Evolutionary conservation across 2,329 filamentous ascomycete species (phyloP), one percentile per base, ranked within the genome.

Genomic region (Boeremia exigua): DNA sequence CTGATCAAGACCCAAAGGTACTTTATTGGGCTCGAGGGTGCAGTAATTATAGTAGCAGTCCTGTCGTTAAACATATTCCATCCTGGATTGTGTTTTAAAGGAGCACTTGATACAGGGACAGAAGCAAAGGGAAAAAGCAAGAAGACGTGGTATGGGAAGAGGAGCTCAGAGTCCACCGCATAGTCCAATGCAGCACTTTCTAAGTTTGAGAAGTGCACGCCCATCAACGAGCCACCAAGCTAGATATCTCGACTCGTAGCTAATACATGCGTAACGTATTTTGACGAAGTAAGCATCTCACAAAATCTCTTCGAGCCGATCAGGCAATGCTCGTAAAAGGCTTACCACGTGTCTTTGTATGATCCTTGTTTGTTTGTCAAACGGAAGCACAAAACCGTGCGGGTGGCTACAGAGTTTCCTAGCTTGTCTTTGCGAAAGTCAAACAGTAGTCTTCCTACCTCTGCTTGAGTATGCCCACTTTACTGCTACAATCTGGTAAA

Each of bases 1-100:
- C 71, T 90, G 63, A 87, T 88, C 69, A 64, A 66, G 43, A 75
- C 69, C 17, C 71, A 77, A 52, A 68, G 60, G 28, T 76, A 76
- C 48, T 76, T 77, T 32, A 73, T 77, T 50, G 75, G 73, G 10
- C 60, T 77, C 2, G 75, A 77, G 56, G 72, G 74, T 14, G 70
- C 69, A 12, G 62, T 75, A 38, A 60, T 76, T 6, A 59, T 68
- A 12, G 67, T 62, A 10, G 73, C 68, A 0, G 69, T 75, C 4
- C 30, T 76, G n/a, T 57, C 65, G 6, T 43, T 77, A 53, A 76
- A 75, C 48, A 27, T 63, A 4, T 77, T 73, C 25, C 74, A 76
- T 52, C 75, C 75, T 4, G 71, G 68, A 3, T 48, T 71, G n/a
- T 76, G 74, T 62, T 75, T 77, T 40, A 63, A 65, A 28, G 72